Evolutionary conservation across 768 basidiomycete genomes (phyloP), one percentile per base, ranked within the genome.

Genomic region (Hypsizygus marmoreus): DNA sequence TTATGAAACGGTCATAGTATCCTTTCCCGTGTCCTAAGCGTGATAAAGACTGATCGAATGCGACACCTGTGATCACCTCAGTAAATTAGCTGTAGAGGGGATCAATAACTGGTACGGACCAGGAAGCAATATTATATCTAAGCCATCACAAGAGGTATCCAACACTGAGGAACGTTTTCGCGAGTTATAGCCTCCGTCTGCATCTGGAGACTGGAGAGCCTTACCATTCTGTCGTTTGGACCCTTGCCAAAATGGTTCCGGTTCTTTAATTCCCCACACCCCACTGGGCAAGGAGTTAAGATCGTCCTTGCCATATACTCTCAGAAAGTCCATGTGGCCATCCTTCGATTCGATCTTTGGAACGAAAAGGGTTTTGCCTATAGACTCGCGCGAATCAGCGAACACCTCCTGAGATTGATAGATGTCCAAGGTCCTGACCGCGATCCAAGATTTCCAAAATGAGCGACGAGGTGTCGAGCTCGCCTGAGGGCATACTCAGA

Each of bases 11-110:
- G 65, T 91, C 89, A 54, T 91, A 91, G 66, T 86, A 90, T 5
- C 89, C 89, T 62, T 87, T 91, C 17, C 89, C 88, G 53, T 90
- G 87, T 8, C 89, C 89, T 22, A 91, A 74, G 23, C 89, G 81
- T 37, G 81, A 81, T 43, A 84, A 61, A 12, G 76, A 75, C 31
- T 68, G 71, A 66, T 91, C 88, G 54, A 91, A 91, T 8, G 84
- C 89, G 36, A 91, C 76, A 32, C 86, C 89, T 86, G 61, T 26
- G 1, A 19, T 33, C 9, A 8, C 9, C 24, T 19, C n/a, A 44
- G 16, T 3, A 28, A 2, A 29, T 28, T 16, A 14, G 45, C 39
- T n/a, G 28, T 35, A 14, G 19, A 7, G 10, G 12, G 16, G 9
- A 40, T 25, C 4, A 20, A 17, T 33, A 17, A 14, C 13, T 38